Base-by-base conservation (phyloP, 78 protist species). In the Tieghemostelium lacteum region DNA sequence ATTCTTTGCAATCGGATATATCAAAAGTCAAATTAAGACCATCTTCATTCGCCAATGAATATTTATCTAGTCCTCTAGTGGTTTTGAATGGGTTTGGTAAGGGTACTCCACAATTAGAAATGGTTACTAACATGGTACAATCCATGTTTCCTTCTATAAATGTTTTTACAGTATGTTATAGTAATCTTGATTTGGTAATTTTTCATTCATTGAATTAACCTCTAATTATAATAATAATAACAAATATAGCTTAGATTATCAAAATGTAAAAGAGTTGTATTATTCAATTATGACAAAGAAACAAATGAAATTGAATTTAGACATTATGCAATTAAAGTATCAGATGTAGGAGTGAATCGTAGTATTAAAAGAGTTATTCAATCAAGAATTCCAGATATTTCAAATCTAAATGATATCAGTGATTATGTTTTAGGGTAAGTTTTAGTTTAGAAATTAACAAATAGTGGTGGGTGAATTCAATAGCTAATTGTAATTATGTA, bases 101-200 rank as follows among this genome's bases (percentile, higher is more conserved):
- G 17, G 97, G 88, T 42, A 28, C 50, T 22, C 78, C 86, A 26
- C 95, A 93, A 36, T 10, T 70, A 17, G 83, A 83, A 58, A 93
- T 96, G 61, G 62, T 87, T 58, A 29, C 92, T 0, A 80, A 83
- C 7, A 75, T 96, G 86, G 75, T 96, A 33, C 98, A 96, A 64
- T 87, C 85, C 73, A 54, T 96, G 85, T 96, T 96, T 92, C 98
- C 98, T 24, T 26, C 97, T 29, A 86, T 96, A n/a, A 85, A 89
- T 70, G 85, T 96, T 16, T 67, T 86, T 33, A 92, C 88, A 31
- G 94, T 94, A 78, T 17, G 76, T 78, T 8, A 12, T 75, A 10
- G 10, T 10, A 45, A 10, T 10, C 52, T 10, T 6, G n/a, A 45
- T 10, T 14, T 10, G 10, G 6, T 14, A 10, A 6, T 14, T 10